Conservation (phyloP, 352 stramenopile genomes). For the Phytophthora citricola region DNA sequence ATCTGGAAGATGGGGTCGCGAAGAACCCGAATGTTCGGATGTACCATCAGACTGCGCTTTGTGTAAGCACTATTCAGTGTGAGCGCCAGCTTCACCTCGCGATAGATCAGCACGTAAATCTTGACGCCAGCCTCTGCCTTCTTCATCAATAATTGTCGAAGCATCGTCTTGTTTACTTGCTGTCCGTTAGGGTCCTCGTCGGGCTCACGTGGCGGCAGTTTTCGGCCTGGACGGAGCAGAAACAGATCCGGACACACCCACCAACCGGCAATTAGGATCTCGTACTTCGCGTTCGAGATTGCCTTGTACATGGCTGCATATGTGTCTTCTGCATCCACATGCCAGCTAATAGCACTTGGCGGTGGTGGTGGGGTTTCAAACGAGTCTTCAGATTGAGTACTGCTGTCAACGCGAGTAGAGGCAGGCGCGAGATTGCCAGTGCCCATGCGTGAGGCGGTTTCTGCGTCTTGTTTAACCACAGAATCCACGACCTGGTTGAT, state of each 20-base stretch:
- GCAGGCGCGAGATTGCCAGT: slow-evolving; percentile 28
- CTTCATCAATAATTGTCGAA: slow-evolving; percentile 79
- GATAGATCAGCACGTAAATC: slow-evolving; percentile 93
- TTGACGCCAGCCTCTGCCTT: slow-evolving; percentile 86
- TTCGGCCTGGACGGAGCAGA: slow-evolving; percentile 71
- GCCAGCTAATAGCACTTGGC: slow-evolving; percentile 79
- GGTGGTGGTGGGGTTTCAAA: slow-evolving; percentile 48
- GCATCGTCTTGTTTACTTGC: slow-evolving; percentile 71
- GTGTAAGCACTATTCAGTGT: slow-evolving; percentile 90
- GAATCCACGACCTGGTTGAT: slow-evolving; percentile 47
- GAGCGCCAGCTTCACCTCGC: slow-evolving; percentile 89
- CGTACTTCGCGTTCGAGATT: slow-evolving; percentile 86
- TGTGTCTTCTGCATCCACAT: slow-evolving; percentile 88
- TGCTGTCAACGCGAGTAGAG: slow-evolving; percentile 53
- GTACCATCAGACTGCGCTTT: slow-evolving; percentile 78
- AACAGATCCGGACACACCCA: slow-evolving; percentile 89
- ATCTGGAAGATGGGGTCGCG: slow-evolving; percentile 93
- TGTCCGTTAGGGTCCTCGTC: slow-evolving; percentile 38
- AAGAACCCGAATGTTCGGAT: slow-evolving; percentile 90
- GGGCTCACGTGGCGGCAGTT: slow-evolving; percentile 43
- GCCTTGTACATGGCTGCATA: slow-evolving; percentile 88
- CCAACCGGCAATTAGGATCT: slow-evolving; percentile 93
- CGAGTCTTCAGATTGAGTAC: slow-evolving; percentile 66
- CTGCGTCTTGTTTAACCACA: slow-evolving; percentile 39
- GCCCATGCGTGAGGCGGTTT: slow-evolving; percentile 32